Percentiles rank a stretch among this genome's conserved stretches.
Evolutionary conservation across 164 flowering plant species (phyloP).

Genomic region (Vitis riparia): DNA sequence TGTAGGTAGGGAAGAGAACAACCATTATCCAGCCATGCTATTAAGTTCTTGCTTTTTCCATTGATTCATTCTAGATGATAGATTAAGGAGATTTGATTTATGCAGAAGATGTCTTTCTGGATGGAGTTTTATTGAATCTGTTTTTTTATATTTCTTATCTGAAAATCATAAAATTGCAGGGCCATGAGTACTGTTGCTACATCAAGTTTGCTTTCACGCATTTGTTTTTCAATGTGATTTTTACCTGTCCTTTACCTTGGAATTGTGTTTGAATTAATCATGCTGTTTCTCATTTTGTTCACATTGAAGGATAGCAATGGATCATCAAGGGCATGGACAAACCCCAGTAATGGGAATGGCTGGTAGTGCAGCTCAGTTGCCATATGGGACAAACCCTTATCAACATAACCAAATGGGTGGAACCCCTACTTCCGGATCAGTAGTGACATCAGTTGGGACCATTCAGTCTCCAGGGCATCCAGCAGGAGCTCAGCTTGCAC

Average conservation of each 20-base stretch:
- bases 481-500: slow-evolving; percentile 33
- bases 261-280: background rate
- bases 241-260: background rate
- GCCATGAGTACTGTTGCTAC: too few relatives aligned
- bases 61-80: too few relatives aligned
- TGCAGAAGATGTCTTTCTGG: too few relatives aligned
- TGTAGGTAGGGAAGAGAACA: too few relatives aligned
- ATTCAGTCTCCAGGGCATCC: slow-evolving; percentile 25
- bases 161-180: too few relatives aligned
- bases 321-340: slow-evolving; percentile 47
- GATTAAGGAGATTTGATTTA: too few relatives aligned
- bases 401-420: slow-evolving; percentile 25
- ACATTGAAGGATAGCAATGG: slow-evolving; percentile 26
- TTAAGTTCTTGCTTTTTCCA: too few relatives aligned
- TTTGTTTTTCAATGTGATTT: background rate
- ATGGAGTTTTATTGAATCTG: too few relatives aligned
- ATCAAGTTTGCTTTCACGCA: background rate
- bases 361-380: slow-evolving; percentile 27
- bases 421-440: slow-evolving; percentile 17
- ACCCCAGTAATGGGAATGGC: slow-evolving; percentile 23
- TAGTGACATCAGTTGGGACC: slow-evolving; percentile 19
- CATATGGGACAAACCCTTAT: slow-evolving; percentile 28
- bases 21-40: too few relatives aligned
- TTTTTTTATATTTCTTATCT: too few relatives aligned
- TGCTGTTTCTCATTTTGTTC: background rate